phyloP scores from a whole-genome alignment of 1,139 yeast genomes.

The Kluyveromyces sp. region DNA sequence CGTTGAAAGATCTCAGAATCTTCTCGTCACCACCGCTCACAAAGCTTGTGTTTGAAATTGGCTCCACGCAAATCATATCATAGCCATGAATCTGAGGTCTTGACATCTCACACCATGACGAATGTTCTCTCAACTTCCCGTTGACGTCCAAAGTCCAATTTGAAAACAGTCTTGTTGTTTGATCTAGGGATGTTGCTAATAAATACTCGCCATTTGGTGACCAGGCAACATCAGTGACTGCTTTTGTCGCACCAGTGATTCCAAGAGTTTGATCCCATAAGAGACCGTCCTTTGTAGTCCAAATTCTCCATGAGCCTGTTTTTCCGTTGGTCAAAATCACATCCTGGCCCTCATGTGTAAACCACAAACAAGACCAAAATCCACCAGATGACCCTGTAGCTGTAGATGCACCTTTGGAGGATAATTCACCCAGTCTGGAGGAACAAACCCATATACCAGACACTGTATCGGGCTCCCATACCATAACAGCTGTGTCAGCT shows the following conservation, averaged over 20 bases:
- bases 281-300: slow-evolving; percentile 40
- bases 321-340: slow-evolving; percentile 74
- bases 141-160: slow-evolving; percentile 42
- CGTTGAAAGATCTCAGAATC: slow-evolving; percentile 79
- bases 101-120: slow-evolving; percentile 82
- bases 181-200: slow-evolving; percentile 76
- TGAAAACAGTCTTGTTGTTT: slow-evolving; percentile 81
- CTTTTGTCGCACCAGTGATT: slow-evolving; percentile 68
- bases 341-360: slow-evolving; percentile 39
- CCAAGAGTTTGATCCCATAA: slow-evolving; percentile 54
- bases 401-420: slow-evolving; percentile 94
- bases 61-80: slow-evolving; percentile 82
- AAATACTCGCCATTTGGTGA: slow-evolving; percentile 59
- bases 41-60: slow-evolving; percentile 54
- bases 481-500: slow-evolving; percentile 89
- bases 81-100: slow-evolving; percentile 98
- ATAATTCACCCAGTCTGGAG: slow-evolving; percentile 79
- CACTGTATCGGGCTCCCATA: slow-evolving; percentile 86
- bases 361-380: slow-evolving; percentile 88
- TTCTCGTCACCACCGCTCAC: slow-evolving; percentile 97
- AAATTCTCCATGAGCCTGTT: slow-evolving; percentile 87
- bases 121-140: slow-evolving; percentile 26
- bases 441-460: slow-evolving; percentile 91
- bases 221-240: slow-evolving; percentile 81
- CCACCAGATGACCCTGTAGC: slow-evolving; percentile 99